Conservation (phyloP, 257 asterid genomes). For the Nicotiana tomentosiformis region DNA sequence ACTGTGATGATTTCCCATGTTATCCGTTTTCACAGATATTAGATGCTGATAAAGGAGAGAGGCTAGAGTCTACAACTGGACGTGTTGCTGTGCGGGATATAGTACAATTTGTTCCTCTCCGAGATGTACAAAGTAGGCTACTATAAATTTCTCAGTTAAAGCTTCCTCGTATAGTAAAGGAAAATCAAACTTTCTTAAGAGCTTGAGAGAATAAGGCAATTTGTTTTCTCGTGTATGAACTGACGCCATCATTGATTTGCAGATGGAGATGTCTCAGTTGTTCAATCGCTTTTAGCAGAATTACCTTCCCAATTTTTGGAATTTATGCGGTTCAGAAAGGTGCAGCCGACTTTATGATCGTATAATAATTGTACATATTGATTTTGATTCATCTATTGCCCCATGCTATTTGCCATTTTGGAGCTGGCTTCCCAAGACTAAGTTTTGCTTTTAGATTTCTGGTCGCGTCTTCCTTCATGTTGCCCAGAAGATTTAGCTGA, state of each 20-base stretch:
- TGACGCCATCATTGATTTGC: slow-evolving; percentile 22
- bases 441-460: background rate
- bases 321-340: slow-evolving; percentile 67
- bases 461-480: slow-evolving; percentile 11
- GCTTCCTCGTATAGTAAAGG: background rate
- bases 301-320: slow-evolving; percentile 86
- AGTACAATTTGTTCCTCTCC: slow-evolving; percentile 92
- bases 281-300: slow-evolving; percentile 88
- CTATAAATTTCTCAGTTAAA: background rate
- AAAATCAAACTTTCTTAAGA: background rate
- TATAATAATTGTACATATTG: slow-evolving; percentile 43
- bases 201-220: background rate
- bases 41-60: slow-evolving; percentile 92
- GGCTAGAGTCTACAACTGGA: slow-evolving; percentile 83
- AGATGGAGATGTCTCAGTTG: slow-evolving; percentile 73
- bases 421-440: background rate
- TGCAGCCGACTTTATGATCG: slow-evolving; percentile 44
- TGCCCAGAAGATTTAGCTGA: slow-evolving; percentile 19
- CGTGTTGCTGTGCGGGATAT: slow-evolving; percentile 94
- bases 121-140: slow-evolving; percentile 76
- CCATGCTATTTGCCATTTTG: background rate
- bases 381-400: background rate
- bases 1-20: background rate
- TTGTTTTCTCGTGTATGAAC: background rate
- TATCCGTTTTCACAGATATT: slow-evolving; percentile 40